A percentile compares a stretch with the other conserved stretches of the same genome.
Evolutionary conservation across 352 stramenopile genomes (phyloP).

Genomic region (Phytophthora europaea): DNA sequence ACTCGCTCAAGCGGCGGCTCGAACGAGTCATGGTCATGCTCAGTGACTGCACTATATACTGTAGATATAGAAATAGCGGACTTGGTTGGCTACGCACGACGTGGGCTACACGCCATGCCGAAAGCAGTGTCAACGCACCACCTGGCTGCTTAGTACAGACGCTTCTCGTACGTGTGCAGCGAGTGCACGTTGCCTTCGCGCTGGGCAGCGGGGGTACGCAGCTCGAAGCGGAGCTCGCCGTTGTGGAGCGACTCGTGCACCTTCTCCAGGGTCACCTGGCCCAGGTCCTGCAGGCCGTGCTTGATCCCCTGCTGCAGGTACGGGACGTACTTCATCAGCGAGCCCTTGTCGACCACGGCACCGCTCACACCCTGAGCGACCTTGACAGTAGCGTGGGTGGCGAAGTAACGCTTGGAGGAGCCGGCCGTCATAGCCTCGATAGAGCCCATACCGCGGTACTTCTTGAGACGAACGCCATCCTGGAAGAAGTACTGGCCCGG

Average conservation of each 20-base stretch:
- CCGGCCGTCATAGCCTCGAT: constrained; percentile 99
- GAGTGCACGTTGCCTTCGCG: constrained; percentile 99
- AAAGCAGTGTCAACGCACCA: constrained; percentile 26
- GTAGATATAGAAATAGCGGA: constrained; percentile 46
- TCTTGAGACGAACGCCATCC: constrained; percentile 99
- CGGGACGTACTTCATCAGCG: constrained; percentile 98
- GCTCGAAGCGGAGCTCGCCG: constrained; percentile 95
- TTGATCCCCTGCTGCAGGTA: constrained; percentile 99
- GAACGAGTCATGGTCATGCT: constrained; percentile 40
- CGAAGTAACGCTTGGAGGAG: constrained; percentile 95
- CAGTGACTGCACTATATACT: constrained; percentile 57
- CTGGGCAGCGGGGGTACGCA: constrained; percentile 99
- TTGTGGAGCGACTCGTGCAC: constrained; percentile 86
- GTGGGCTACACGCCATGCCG: constrained; percentile 14
- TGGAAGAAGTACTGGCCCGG: constrained; percentile 99
- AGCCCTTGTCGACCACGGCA: constrained; percentile 99
- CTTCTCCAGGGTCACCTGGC: constrained; percentile 92
- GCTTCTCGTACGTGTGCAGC: constrained; percentile 98
- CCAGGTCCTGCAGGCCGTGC: constrained; percentile 99
- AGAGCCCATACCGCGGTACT: constrained; percentile 99
- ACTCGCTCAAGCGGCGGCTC: constrained; percentile 29
- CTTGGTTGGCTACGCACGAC: constrained; percentile 31
- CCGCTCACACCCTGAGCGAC: constrained; percentile 99
- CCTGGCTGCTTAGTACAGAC: constrained; percentile 71
- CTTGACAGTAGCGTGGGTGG: constrained; percentile 94